phyloP scores from a whole-genome alignment of 2,329 filamentous ascomycete species.

The Zymoseptoria brevis region DNA sequence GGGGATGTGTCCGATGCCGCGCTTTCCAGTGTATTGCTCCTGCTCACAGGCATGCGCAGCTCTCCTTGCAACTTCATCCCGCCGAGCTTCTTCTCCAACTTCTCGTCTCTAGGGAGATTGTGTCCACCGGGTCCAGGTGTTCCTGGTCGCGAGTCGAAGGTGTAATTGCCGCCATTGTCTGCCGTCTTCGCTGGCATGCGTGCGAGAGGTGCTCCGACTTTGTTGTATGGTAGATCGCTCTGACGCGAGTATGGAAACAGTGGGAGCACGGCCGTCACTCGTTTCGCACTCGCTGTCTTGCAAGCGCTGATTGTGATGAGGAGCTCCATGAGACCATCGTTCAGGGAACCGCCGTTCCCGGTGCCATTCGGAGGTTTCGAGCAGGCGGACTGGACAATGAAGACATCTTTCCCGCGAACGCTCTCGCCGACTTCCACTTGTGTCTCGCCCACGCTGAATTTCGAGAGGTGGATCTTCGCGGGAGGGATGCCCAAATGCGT shows the following conservation, averaged over 20 bases:
- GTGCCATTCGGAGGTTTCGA: slow-evolving; percentile 46
- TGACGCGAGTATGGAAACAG: slow-evolving; percentile 96
- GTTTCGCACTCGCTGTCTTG: slow-evolving; percentile 84
- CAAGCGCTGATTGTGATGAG: slow-evolving; percentile 98
- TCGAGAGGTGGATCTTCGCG: slow-evolving; percentile 74
- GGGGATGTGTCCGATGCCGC: slow-evolving; percentile 22
- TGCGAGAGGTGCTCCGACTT: slow-evolving; percentile 78
- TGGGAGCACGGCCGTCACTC: slow-evolving; percentile 88
- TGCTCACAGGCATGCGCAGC: slow-evolving; percentile 14
- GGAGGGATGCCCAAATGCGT: slow-evolving; percentile 79
- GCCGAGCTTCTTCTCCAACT: slow-evolving; percentile 64
- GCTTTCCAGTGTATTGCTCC: slow-evolving; percentile 27
- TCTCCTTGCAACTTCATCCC: slow-evolving; percentile 50
- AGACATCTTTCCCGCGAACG: slow-evolving; percentile 96
- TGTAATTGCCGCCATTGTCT: slow-evolving; percentile 54
- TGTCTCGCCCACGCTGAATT: slow-evolving; percentile 93
- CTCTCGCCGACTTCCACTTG: slow-evolving; percentile 94
- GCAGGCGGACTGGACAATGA: slow-evolving; percentile 75
- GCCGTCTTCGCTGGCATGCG: slow-evolving; percentile 55
- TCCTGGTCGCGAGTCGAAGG: slow-evolving; percentile 84
- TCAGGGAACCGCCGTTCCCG: slow-evolving; percentile 60
- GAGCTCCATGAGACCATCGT: slow-evolving; percentile 92
- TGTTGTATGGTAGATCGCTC: slow-evolving; percentile 94
- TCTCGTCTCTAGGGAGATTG: slow-evolving; percentile 9
- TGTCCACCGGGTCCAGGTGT: slow-evolving; percentile 68